These are phyloP conservation scores for Phycomyces nitens DNA, from an alignment of 192 early-diverging fungal genomes.

Conservation along the genomic window DNA sequence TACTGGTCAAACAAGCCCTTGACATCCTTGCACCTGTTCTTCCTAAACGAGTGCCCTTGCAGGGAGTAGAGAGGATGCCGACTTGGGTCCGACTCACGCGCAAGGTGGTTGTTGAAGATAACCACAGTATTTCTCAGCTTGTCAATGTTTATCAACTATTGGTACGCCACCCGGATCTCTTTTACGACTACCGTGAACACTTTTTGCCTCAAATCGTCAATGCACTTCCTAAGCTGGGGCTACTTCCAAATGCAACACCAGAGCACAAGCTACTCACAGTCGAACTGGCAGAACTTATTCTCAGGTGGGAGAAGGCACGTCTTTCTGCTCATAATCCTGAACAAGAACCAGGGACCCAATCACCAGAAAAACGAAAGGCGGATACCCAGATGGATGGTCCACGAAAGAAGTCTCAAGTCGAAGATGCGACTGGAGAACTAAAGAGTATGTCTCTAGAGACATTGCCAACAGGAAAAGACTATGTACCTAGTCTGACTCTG, in stretches of 20 bases:
- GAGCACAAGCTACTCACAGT: constrained; percentile 85
- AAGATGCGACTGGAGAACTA: constrained; percentile 27
- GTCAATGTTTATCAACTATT: constrained; percentile 91
- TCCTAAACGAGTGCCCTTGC: constrained; percentile 71
- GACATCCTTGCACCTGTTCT: constrained; percentile 92
- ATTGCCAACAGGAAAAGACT: constrained; percentile 30
- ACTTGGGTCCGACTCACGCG: constrained; percentile 87
- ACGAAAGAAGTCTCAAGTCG: constrained; percentile 30
- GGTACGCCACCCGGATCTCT: constrained; percentile 83
- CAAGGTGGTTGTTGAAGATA: constrained; percentile 88
- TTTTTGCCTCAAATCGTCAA: constrained; percentile 89
- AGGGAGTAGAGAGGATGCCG: constrained; percentile 49
- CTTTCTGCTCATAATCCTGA: constrained; percentile 29
- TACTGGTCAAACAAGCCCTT: constrained; percentile 88
- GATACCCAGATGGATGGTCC: constrained; percentile 10
- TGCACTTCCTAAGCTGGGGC: constrained; percentile 81
- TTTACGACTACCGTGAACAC: constrained; percentile 84
- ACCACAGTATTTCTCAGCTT: constrained; percentile 84
- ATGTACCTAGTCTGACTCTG: constrained; percentile 44
- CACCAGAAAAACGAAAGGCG: constrained; percentile 12
- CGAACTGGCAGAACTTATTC: constrained; percentile 86
- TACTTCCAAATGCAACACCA: constrained; percentile 77
- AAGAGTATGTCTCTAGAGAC: constrained; percentile 13
- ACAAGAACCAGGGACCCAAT: constrained; percentile 12
- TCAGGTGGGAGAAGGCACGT: constrained; percentile 83